Base-by-base conservation (phyloP, 2,329 filamentous ascomycete species). In the Diaporthe sp. region DNA sequence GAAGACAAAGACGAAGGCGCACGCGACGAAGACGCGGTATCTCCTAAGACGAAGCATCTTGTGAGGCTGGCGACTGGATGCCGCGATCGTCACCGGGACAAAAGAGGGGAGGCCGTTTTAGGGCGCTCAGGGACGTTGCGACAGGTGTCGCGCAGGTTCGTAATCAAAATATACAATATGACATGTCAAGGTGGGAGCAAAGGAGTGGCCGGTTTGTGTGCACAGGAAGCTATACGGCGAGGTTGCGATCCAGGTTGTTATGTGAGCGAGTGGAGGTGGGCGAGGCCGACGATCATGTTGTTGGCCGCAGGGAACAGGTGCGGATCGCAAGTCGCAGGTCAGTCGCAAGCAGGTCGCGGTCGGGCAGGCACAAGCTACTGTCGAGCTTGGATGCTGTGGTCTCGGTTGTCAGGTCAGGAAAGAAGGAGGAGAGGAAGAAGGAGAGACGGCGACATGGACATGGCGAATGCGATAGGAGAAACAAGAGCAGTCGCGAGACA, bases 1-100 rank as follows among this genome's bases (percentile, higher is more conserved):
- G 76, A 93, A 85, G 68, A 91, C 83, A 68, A 91, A 82, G 74
- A 92, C 81, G 77, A 89, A 83, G 73, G 91, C 88, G 79, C 88
- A 88, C 76, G 91, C 81, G 46, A 91, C 82, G 77, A 92, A 91
- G 75, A 92, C 85, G 76, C 92, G 89, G 80, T 92, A 92, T 81
- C 91, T 87, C 79, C 92, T 84, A 77, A 89, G 87, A 71, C 92
- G 90, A 75, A 90, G 83, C 88, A 93, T 91, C 57, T 58, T 75
- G 65, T 7, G 6, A 2, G 19, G 55, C 22, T 55, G 39, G 42
- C n/a, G 61, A 28, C 6, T 15, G 44, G n/a, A 17, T 13, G 55
- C 19, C 39, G 37, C 37, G 25, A 28, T 46, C 37, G 44, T 25
- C 17, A 25, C 34, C 28, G 22, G 31, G 61, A 37, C 49, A 61